A percentile compares a stretch with the other conserved stretches of the same genome.
Conservation (phyloP, 1,139 yeast species). For the Diutina siamensis region DNA sequence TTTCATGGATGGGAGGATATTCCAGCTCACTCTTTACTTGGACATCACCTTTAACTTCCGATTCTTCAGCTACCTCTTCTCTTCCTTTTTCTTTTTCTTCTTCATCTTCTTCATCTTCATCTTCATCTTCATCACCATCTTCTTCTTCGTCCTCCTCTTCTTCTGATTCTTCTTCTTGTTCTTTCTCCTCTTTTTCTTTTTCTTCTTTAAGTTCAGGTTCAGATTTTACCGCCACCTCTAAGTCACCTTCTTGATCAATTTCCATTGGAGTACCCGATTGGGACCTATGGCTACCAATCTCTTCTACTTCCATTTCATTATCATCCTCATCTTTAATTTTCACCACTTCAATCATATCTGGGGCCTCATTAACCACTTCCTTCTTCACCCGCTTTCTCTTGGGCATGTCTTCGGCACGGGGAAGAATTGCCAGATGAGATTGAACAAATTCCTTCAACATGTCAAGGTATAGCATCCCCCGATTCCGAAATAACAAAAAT, state of each 20-base stretch:
- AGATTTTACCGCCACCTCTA: not conserved
- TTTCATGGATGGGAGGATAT: too few species aligned
- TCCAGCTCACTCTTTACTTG: not conserved
- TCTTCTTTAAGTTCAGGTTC: not conserved
- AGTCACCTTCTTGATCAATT: not conserved
- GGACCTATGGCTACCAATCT: too few species aligned
- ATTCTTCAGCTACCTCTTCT: not conserved
- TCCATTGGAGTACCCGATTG: too few species aligned
- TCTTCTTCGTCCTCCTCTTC: not conserved
- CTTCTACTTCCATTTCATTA: not conserved
- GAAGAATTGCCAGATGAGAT: slow-evolving; percentile 8
- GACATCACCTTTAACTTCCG: not conserved
- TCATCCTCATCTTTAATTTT: not conserved
- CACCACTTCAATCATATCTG: not conserved
- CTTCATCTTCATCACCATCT: not conserved
- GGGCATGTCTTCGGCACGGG: not conserved
- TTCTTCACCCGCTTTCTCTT: not conserved
- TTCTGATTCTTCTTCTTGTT: not conserved
- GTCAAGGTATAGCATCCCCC: slow-evolving; percentile 62
- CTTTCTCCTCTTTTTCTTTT: not conserved
- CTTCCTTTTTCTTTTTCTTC: not conserved
- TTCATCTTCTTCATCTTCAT: not conserved
- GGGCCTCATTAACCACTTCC: too few species aligned
- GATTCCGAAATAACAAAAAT: slow-evolving; percentile 67
- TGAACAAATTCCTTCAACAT: slow-evolving; percentile 18